Evolutionary conservation across 768 basidiomycete species (phyloP), one percentile per base, ranked within the genome.

Genomic region (Gyrodon lividus): DNA sequence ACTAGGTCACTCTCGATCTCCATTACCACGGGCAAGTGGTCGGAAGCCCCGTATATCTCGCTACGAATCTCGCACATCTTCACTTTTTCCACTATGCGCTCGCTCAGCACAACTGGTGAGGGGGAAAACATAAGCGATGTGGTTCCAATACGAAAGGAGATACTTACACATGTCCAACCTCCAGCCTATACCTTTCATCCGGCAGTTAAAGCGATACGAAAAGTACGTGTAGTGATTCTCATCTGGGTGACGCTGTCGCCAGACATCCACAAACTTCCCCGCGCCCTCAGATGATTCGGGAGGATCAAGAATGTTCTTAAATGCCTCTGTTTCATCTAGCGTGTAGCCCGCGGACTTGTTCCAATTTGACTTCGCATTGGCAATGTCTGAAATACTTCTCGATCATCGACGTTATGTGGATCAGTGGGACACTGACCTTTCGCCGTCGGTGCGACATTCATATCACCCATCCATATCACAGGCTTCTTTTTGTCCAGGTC

Each of bases 311-410:
- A 93, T 83, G 16, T 79, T 76, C 50, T 77, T 79, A 66, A 87
- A 93, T 0, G 86, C 82, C 5, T 82, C 77, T 9, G 87, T 91
- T 70, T 95, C 92, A 7, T 77, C 82, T 61, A 89, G 82, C 0
- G 92, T 94, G 64, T 91, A 90, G 0, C 92, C 92, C 2, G 92
- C 74, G 0, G 87, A 83, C 65, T 94, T 94, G 68, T 94, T 92
- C 89, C 89, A 92, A 61, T 92, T 92, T 43, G 74, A 58, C 50
- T 84, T 83, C 0, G 84, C 70, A 57, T 90, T 86, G 10, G 81
- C 58, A 16, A 92, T 77, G 64, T 92, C 89, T 89, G 55, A 13
- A 43, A 17, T 16, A 17, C 20, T 16, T 12, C 16, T 19, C 16
- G 20, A 30, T 56, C 34, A 54, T n/a, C 14, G 7, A 33, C 1